Evolutionary conservation across 2,329 filamentous ascomycete genomes (phyloP).

Genomic region (Parasarocladium wereldwijsianum): DNA sequence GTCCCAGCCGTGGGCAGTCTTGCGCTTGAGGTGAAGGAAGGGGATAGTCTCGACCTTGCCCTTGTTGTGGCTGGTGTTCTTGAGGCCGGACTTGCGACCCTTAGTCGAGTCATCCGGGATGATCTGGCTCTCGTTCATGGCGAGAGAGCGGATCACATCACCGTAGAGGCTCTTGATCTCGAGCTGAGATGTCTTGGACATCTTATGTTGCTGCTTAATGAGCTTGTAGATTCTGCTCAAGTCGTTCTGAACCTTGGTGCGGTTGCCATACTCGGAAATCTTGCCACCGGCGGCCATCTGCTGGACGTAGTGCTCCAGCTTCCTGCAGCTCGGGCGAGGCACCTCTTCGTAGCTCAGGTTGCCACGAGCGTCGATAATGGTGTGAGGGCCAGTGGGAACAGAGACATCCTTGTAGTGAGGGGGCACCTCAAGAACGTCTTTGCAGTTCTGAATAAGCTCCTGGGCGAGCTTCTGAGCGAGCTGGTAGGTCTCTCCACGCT

Average conservation of each 20-base stretch:
- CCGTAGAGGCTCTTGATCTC: constrained; percentile 93
- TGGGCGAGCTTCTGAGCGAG: constrained; percentile 90
- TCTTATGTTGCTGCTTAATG: constrained; percentile 95
- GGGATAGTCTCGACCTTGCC: constrained; percentile 96
- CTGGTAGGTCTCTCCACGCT: constrained; percentile 92
- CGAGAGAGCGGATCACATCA: constrained; percentile 83
- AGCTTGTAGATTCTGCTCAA: constrained; percentile 92
- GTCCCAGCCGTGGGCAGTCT: constrained; percentile 88
- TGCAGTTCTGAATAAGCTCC: constrained; percentile 95
- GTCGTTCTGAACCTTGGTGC: constrained; percentile 95
- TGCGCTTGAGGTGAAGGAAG: constrained; percentile 92
- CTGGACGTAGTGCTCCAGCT: constrained; percentile 95
- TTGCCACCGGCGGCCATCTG: constrained; percentile 98
- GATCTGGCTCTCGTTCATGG: constrained; percentile 97
- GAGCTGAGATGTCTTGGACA: constrained; percentile 88
- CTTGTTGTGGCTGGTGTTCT: constrained; percentile 47
- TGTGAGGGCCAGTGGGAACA: constrained; percentile 79
- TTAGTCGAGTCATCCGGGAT: constrained; percentile 76
- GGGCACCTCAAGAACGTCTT: constrained; percentile 68
- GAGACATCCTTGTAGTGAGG: constrained; percentile 95
- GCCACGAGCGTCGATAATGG: constrained; percentile 81
- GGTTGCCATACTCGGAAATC: constrained; percentile 96
- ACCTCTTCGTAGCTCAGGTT: constrained; percentile 87
- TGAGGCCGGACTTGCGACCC: constrained; percentile 34
- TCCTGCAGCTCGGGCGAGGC: constrained; percentile 76